Percentiles rank a stretch among this genome's conserved stretches.
Conservation (phyloP, 805 yeast genomes). For the Komagataella kurtzmanii region DNA sequence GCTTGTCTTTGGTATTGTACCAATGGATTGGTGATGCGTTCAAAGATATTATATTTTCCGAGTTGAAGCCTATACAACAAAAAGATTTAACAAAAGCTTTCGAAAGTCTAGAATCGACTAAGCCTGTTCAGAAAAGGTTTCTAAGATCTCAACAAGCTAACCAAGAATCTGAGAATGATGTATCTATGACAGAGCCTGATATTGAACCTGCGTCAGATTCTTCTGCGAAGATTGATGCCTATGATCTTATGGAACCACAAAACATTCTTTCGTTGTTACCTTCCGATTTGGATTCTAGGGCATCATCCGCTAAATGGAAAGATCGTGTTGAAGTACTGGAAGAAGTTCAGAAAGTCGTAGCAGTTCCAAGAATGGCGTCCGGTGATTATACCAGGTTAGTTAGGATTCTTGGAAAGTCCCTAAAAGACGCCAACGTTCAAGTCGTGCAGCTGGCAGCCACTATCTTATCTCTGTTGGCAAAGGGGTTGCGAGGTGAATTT, state of each 20-base stretch:
- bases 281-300: conserved; percentile 34
- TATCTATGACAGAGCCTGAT: conserved; percentile 17
- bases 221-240: conserved; percentile 38
- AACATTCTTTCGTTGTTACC: conserved; percentile 60
- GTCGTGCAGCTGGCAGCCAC: conserved; percentile 73
- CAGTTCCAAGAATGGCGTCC: conserved; percentile 38
- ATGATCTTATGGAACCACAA: conserved; percentile 56
- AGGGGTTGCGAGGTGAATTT: conserved; percentile 50
- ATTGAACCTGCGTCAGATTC: conserved; percentile 20
- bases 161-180: conserved; percentile 13
- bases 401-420: conserved; percentile 50
- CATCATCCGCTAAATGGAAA: conserved; percentile 71
- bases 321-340: conserved; percentile 81
- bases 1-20: conserved; percentile 53
- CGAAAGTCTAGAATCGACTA: conserved; percentile 27
- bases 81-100: conserved; percentile 67
- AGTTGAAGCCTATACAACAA: conserved; percentile 84
- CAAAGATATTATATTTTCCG: conserved; percentile 45
- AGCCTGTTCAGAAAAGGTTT: conserved; percentile 40
- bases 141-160: conserved; percentile 40
- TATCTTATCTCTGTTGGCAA: conserved; percentile 44
- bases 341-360: conserved; percentile 35
- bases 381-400: conserved; percentile 59
- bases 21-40: conserved; percentile 62
- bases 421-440: conserved; percentile 82